Percentiles rank a stretch among this genome's conserved stretches.
Conservation (phyloP, 768 basidiomycete genomes). For the Suillus sp. region DNA sequence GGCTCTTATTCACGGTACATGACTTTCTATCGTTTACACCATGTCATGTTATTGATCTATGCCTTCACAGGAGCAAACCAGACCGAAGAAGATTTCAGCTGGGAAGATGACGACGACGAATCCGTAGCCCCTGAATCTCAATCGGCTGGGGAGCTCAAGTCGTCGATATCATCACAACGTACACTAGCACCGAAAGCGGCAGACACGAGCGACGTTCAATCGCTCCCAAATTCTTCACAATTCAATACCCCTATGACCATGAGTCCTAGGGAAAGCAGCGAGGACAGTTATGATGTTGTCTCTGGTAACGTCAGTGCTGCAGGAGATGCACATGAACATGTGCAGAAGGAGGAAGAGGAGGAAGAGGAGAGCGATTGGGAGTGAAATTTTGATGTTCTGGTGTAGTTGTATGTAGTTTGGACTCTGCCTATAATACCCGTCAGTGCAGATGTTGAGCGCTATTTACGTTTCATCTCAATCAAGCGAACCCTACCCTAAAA, state of each 20-base stretch:
- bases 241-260: constrained; percentile 37
- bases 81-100: constrained; percentile 86
- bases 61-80: constrained; percentile 52
- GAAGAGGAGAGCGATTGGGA: constrained; percentile 60
- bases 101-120: constrained; percentile 93
- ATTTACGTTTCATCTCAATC: constrained; percentile 12
- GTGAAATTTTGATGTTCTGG: constrained; percentile 28
- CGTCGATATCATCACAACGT: constrained; percentile 25
- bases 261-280: constrained; percentile 60
- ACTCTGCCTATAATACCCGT: background rate
- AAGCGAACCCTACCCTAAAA: background rate
- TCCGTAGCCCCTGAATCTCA: constrained; percentile 22
- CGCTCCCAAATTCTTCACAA: constrained; percentile 34
- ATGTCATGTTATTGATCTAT: constrained; percentile 11
- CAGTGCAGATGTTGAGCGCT: constrained; percentile 4
- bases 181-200: constrained; percentile 27
- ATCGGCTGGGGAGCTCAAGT: constrained; percentile 12
- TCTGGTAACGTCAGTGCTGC: constrained; percentile 52
- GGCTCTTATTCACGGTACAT: constrained; percentile 69
- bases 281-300: constrained; percentile 70
- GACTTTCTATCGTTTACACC: background rate
- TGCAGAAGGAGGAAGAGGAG: constrained; percentile 43
- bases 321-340: constrained; percentile 27
- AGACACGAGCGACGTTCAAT: constrained; percentile 23
- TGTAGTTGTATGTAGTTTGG: constrained; percentile 24